Evolutionary conservation across 108 stramenopile genomes (phyloP), one percentile per base, ranked within the genome.

Genomic region (Fistulifera pelliculosa): DNA sequence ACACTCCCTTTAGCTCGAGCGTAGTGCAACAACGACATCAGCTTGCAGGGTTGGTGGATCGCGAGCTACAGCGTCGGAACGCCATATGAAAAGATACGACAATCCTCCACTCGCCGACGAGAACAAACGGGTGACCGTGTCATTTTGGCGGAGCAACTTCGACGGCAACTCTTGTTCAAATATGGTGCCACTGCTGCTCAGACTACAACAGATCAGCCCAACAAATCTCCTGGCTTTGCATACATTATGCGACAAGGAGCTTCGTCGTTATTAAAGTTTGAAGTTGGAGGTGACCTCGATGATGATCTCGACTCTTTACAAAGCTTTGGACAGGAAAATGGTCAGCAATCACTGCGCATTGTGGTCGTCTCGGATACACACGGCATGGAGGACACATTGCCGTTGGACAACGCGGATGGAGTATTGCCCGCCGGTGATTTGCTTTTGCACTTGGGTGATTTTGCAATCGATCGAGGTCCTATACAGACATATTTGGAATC

Each of bases 371-470:
- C 74, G 14, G 84, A 85, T 47, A 85, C 84, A 10, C 84, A 85
- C 67, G 84, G 84, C 19, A 79, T 79, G 47, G 84, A 85, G 63
- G 61, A 60, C 1, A 68, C 71, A 15, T 49, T 85, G 1, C 41
- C 65, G 11, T 55, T 61, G 47, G 52, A 53, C 52, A 41, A 44
- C 18, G 52, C 55, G 40, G 48, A 69, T 23, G 66, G 55, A 5
- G 61, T 69, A 17, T 48, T 87, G 25, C 86, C 86, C 1, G 49
- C 64, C 12, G 81, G 75, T 18, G 86, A 87, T 56, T 58, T 87
- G 7, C 55, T 87, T 11, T 18, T 87, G 10, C 86, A 87, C 56
- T 76, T 80, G 27, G 86, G 86, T 3, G 86, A 87, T 50, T 87
- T 87, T 65, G 68, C 79, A 0, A 48, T 71, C 3, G 66, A 68